These are phyloP conservation scores for Neoboletus brunneissimus DNA, from an alignment of 768 basidiomycete genomes.

Conservation along the genomic window DNA sequence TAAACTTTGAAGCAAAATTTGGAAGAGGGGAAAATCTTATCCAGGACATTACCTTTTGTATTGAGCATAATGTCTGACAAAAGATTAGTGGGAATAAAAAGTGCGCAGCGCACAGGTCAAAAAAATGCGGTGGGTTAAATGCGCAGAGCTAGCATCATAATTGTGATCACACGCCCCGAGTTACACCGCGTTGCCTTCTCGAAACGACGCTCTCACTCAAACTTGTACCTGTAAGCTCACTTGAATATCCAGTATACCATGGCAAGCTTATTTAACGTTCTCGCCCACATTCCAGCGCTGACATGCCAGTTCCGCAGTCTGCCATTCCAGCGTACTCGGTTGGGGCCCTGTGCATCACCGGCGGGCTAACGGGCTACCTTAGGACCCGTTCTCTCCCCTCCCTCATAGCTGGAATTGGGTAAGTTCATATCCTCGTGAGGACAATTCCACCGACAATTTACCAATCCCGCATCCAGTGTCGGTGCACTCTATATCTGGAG, in stretches of 20 bases:
- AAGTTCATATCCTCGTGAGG: conserved; percentile 20
- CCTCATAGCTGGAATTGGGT: conserved; percentile 79
- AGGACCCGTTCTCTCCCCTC: conserved; percentile 79
- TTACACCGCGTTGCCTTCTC: background rate
- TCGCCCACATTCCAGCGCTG: conserved; percentile 10
- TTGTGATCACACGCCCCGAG: conserved; percentile 14
- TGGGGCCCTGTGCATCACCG: conserved; percentile 72
- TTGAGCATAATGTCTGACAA: too few species aligned
- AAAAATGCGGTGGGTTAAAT: too few species aligned
- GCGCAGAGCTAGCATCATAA: conserved; percentile 1
- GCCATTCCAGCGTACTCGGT: conserved; percentile 79
- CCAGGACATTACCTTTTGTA: too few species aligned
- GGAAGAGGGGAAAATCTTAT: too few species aligned
- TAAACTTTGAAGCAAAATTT: too few species aligned
- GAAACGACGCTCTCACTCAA: background rate
- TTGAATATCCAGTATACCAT: conserved; percentile 18
- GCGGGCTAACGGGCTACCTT: conserved; percentile 70
- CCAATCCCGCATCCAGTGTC: conserved; percentile 46
- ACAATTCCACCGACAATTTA: background rate
- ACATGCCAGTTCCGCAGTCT: conserved; percentile 48
- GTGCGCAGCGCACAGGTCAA: too few species aligned
- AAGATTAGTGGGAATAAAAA: too few species aligned
- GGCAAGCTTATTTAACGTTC: conserved; percentile 24
- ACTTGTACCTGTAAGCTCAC: conserved; percentile 22
- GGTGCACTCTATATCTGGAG: conserved; percentile 79